Conservation (phyloP, 331 rosid species). For the Pyrus hybrid region DNA sequence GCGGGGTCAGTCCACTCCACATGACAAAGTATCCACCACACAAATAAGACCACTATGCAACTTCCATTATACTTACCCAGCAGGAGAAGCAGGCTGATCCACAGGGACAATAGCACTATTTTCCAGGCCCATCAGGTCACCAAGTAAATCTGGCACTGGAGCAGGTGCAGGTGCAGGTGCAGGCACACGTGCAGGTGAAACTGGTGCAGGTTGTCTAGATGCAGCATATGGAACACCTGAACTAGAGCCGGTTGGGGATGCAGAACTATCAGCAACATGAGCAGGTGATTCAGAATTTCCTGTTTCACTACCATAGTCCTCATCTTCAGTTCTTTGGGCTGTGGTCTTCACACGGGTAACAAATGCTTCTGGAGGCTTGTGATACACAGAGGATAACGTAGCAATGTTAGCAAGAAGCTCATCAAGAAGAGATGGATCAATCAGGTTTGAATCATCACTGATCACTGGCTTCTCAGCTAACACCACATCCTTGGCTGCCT, state of each 20-base stretch:
- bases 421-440: constrained; percentile 86
- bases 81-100: constrained; percentile 70
- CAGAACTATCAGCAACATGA: constrained; percentile 46
- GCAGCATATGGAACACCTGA: constrained; percentile 37
- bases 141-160: constrained; percentile 88
- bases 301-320: constrained; percentile 73
- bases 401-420: constrained; percentile 98
- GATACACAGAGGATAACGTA: constrained; percentile 93
- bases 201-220: constrained; percentile 42
- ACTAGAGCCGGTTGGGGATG: constrained; percentile 55
- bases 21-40: not conserved
- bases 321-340: constrained; percentile 73
- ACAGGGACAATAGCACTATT: constrained; percentile 66
- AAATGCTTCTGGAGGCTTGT: constrained; percentile 96
- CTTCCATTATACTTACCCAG: constrained; percentile 52
- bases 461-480: constrained; percentile 98
- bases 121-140: constrained; percentile 90
- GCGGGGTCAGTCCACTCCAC: not conserved
- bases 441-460: constrained; percentile 88
- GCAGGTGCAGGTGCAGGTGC: constrained; percentile 58
- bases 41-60: not conserved
- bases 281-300: constrained; percentile 71
- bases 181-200: constrained; percentile 45
- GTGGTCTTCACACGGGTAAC: constrained; percentile 70
- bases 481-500: constrained; percentile 99